phyloP scores from a whole-genome alignment of 805 yeast genomes.

The Myxozyma udenii region DNA sequence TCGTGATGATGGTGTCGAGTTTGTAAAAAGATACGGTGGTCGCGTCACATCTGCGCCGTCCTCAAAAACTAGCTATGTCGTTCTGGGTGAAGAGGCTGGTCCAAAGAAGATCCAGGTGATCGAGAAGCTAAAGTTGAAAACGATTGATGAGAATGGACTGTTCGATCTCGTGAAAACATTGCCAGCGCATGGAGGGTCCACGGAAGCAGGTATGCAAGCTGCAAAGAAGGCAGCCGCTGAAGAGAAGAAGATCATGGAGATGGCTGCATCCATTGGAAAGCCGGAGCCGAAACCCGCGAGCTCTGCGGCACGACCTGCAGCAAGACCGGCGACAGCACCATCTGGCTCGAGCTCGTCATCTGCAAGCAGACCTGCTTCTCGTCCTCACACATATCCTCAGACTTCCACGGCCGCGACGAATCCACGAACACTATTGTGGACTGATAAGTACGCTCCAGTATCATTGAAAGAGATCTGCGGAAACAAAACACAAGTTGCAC shows the following conservation, averaged over 20 bases:
- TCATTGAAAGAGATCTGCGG: slow-evolving; percentile 80
- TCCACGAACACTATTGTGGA: slow-evolving; percentile 60
- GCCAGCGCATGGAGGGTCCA: slow-evolving; percentile 91
- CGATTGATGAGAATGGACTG: slow-evolving; percentile 85
- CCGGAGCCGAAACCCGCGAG: no score
- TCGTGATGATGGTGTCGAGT: slow-evolving; percentile 67
- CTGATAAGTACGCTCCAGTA: slow-evolving; percentile 87
- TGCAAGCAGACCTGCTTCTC: background rate
- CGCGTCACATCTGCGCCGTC: slow-evolving; percentile 60
- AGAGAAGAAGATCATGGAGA: slow-evolving; percentile 54
- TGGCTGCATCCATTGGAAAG: slow-evolving; percentile 47
- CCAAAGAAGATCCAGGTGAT: slow-evolving; percentile 88
- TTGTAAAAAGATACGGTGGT: slow-evolving; percentile 88
- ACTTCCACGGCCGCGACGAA: background rate
- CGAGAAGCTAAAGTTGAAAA: slow-evolving; percentile 66
- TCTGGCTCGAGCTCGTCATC: background rate
- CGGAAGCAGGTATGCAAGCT: slow-evolving; percentile 74
- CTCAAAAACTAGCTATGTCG: slow-evolving; percentile 81
- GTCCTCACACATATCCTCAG: background rate
- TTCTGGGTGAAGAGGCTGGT: slow-evolving; percentile 93
- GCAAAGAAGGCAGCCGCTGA: slow-evolving; percentile 66
- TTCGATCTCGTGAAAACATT: slow-evolving; percentile 64
- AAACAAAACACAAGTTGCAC: slow-evolving; percentile 69
- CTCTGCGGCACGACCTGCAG: slow-evolving; percentile 3
- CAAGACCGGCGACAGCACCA: background rate